phyloP scores from a whole-genome alignment of 805 yeast species.

The Schwanniomyces occidentalis region DNA sequence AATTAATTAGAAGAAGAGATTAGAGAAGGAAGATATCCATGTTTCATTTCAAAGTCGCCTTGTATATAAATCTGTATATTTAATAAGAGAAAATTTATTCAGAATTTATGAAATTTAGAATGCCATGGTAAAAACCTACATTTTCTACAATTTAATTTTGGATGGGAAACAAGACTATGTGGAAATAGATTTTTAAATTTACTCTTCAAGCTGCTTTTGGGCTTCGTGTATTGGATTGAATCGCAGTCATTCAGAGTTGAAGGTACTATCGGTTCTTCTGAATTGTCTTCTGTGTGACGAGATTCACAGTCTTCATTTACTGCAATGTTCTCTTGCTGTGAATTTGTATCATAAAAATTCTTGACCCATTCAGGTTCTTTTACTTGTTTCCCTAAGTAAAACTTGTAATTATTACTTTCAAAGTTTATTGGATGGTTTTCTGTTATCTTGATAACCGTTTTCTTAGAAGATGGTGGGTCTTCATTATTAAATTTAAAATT shows the following conservation, averaged over 20 bases:
- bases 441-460: slow-evolving; percentile 6
- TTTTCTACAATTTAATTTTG: slow-evolving; percentile 2
- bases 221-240: no score
- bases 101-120: slow-evolving; percentile 3
- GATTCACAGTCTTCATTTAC: no score
- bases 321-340: slow-evolving; percentile 1
- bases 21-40: slow-evolving; percentile 1
- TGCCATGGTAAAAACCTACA: slow-evolving; percentile 7
- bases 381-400: slow-evolving; percentile 4
- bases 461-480: not conserved
- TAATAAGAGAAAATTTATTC: slow-evolving; percentile 1
- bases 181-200: not conserved
- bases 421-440: slow-evolving; percentile 1
- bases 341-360: slow-evolving; percentile 1
- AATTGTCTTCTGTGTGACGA: no score
- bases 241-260: no score
- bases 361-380: slow-evolving; percentile 9
- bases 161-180: not conserved
- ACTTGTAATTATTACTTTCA: slow-evolving; percentile 7
- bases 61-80: slow-evolving; percentile 8
- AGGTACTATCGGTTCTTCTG: no score
- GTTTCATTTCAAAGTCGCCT: slow-evolving; percentile 4
- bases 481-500: not conserved
- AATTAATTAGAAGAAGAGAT: slow-evolving; percentile 33
- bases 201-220: no score